Percentiles rank a stretch among this genome's conserved stretches.
Evolutionary conservation across 1,284 basidiomycete genomes (phyloP).

Genomic region (Inonotus hispidus): DNA sequence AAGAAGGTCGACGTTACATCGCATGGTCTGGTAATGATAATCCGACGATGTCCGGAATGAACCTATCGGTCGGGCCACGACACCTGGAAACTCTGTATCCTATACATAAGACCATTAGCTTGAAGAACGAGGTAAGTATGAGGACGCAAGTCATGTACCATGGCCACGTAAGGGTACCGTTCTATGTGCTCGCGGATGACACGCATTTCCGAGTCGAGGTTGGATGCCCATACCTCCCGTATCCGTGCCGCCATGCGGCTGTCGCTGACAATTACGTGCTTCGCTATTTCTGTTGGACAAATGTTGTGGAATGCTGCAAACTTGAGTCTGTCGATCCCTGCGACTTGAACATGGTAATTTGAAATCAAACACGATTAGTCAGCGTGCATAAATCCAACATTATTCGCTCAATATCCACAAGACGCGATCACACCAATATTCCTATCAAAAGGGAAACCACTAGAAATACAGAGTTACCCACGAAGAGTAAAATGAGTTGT

Average conservation of each 20-base stretch:
- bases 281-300: background rate
- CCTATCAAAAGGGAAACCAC: background rate
- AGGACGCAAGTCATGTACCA: constrained; percentile 53
- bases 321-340: background rate
- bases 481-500: background rate
- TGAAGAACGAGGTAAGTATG: constrained; percentile 22
- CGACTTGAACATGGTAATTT: background rate
- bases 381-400: background rate
- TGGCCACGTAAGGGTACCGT: constrained; percentile 90
- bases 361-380: background rate
- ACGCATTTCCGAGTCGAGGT: constrained; percentile 90
- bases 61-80: constrained; percentile 96
- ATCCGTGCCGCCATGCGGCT: constrained; percentile 40
- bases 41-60: constrained; percentile 95
- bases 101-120: constrained; percentile 30
- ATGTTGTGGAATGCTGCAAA: constrained; percentile 1
- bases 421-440: background rate
- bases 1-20: constrained; percentile 97
- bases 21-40: constrained; percentile 99
- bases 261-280: background rate
- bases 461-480: constrained; percentile 1
- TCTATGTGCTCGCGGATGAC: constrained; percentile 85
- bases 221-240: constrained; percentile 92
- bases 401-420: background rate
- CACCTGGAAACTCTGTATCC: constrained; percentile 99